A percentile compares a stretch with the other conserved stretches of the same genome.
Evolutionary conservation across 2,329 filamentous ascomycete genomes (phyloP).

Genomic region (Elsinoe arachidis): DNA sequence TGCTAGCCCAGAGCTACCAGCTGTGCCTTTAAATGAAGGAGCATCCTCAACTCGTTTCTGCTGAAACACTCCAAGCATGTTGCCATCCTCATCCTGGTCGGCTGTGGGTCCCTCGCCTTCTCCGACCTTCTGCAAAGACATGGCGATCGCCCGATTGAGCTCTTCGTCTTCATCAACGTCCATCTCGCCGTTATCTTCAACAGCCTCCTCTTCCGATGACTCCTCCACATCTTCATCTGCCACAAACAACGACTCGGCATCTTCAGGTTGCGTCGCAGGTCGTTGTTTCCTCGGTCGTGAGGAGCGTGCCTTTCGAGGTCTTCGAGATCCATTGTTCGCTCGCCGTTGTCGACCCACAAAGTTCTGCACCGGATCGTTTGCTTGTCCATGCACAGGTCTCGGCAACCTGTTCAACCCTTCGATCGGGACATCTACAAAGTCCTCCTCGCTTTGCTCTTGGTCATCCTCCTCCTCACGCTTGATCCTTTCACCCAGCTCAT

Average conservation of each 20-base stretch:
- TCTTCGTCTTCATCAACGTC: constrained; percentile 58
- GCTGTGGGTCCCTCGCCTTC: constrained; percentile 31
- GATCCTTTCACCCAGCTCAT: constrained; percentile 47
- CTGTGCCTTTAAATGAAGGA: constrained; percentile 29
- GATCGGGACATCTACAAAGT: constrained; percentile 89
- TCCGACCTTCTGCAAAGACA: constrained; percentile 65
- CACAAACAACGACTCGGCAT: constrained; percentile 50
- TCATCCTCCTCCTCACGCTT: constrained; percentile 51
- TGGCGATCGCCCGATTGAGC: constrained; percentile 68
- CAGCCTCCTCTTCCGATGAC: constrained; percentile 22
- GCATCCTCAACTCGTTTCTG: constrained; percentile 35
- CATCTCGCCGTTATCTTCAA: constrained; percentile 31
- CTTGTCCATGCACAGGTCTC: constrained; percentile 37
- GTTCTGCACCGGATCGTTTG: constrained; percentile 15
- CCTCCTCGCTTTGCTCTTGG: constrained; percentile 60
- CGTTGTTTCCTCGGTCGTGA: constrained; percentile 19
- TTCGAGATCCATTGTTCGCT: constrained; percentile 37
- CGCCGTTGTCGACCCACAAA: constrained; percentile 37
- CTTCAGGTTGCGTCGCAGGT: constrained; percentile 23
- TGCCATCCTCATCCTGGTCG: constrained; percentile 41
- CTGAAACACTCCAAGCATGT: constrained; percentile 39
- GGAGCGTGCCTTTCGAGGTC: constrained; percentile 11
- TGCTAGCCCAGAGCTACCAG: background rate
- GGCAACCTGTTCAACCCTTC: constrained; percentile 80
- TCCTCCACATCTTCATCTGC: constrained; percentile 28